Base-by-base conservation (phyloP, 2,329 filamentous ascomycete species). In the Apiospora pterosperma region DNA sequence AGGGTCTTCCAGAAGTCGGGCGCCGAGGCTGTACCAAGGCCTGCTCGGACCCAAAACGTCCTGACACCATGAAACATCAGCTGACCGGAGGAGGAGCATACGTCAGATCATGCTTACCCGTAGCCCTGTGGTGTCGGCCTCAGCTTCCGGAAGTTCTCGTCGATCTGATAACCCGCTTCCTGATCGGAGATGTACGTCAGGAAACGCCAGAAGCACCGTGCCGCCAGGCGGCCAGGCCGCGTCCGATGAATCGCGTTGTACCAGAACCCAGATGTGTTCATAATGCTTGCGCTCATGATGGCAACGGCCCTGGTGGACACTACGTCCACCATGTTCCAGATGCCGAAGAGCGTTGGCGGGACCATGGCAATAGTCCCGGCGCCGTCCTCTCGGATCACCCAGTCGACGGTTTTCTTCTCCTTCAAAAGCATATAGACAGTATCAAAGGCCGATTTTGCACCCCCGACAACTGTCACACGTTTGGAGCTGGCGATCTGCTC, bases 221-320 rank as follows among this genome's bases (percentile, higher is more conserved):
- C 62, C 11, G 69, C 65, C 14, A 34, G 21, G 25, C 38, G 63
- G 3, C 63, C 63, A 19, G 62, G 63, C 16, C 14, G 10, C 8
- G 60, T 65, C 41, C 65, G 64, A 16, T 78, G 70, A 41, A 78
- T 65, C 61, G 75, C 71, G 4, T 62, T 38, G 62, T 75, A 71
- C 48, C 52, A 64, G 11, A 66, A 11, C 6, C 73, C 73, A 11
- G 68, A 41, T 14, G 74, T 74, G 38, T 67, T 70, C 67, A 78
- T 70, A 61, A 78, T 76, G 36, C 68, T 69, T 2, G 74, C 64
- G n/a, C 74, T 69, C 4, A 79, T 66, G 7, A 58, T 28, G 2
- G 68, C 66, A 23, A 71, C 39, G 14, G 73, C 36, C 23, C 74
- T 64, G 1, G 75, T 78, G 21, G 71, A 61, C 0, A 71, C 67